These are phyloP conservation scores for Tolypocladium tropicale DNA, from an alignment of 2,329 filamentous ascomycete genomes.

Conservation along the genomic window DNA sequence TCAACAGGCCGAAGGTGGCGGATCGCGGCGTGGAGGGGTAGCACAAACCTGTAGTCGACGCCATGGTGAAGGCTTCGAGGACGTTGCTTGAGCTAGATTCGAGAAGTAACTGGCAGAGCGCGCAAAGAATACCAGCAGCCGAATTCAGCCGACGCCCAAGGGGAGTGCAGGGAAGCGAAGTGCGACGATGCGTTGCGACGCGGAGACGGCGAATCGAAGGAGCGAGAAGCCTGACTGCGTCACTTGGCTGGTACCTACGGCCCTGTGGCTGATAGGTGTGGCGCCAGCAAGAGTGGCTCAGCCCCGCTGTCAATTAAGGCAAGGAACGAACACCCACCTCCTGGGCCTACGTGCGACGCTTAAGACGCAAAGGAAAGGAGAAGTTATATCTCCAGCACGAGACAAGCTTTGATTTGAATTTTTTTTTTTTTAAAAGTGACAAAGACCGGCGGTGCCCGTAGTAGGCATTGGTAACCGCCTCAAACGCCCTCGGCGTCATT, in stretches of 20 bases:
- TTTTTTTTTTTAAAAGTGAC: too few relatives aligned
- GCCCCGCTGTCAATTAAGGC: not conserved
- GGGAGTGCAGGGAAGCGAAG: not conserved
- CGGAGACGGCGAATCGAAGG: not conserved
- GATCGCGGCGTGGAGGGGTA: slow-evolving; percentile 8
- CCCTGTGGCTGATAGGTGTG: not conserved
- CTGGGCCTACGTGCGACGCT: not conserved
- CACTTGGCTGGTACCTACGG: not conserved
- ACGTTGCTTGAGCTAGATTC: not conserved
- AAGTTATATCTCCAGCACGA: too few relatives aligned
- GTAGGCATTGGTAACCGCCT: too few relatives aligned
- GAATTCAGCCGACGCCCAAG: slow-evolving; percentile 4
- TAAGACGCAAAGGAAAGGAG: too few relatives aligned
- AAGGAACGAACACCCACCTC: too few relatives aligned
- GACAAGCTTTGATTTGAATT: too few relatives aligned
- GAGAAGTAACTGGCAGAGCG: not conserved
- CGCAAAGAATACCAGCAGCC: not conserved
- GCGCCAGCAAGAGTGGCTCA: not conserved
- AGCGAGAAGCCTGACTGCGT: not conserved
- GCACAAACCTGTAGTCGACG: slow-evolving; percentile 41
- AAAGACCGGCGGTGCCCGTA: too few relatives aligned
- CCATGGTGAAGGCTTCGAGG: slow-evolving; percentile 29
- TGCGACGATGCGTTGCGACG: not conserved
- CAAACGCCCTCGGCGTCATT: too few relatives aligned
- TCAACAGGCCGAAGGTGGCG: slow-evolving; percentile 8